Evolutionary conservation across 1,284 basidiomycete species (phyloP).

Genomic region (Rhodotorula sp.): DNA sequence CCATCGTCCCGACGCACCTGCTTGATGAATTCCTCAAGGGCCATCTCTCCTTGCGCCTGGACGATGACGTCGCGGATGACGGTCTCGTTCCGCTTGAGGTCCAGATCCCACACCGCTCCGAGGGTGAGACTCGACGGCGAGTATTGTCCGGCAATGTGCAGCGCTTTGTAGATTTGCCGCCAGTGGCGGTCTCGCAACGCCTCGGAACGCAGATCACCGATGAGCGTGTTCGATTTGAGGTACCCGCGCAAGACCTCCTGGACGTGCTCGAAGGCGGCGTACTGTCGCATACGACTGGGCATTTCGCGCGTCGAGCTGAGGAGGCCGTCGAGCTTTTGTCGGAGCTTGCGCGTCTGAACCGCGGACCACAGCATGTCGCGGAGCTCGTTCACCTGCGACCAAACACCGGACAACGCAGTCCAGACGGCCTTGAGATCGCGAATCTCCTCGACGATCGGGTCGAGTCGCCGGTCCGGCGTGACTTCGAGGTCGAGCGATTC

Average conservation of each 20-base stretch:
- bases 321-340: constrained; percentile 87
- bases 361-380: constrained; percentile 87
- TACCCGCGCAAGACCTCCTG: constrained; percentile 84
- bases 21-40: constrained; percentile 54
- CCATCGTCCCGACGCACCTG: constrained; percentile 54
- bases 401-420: constrained; percentile 96
- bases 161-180: constrained; percentile 94
- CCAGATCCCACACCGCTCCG: constrained; percentile 95
- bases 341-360: constrained; percentile 85
- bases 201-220: constrained; percentile 94
- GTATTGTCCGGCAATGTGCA: constrained; percentile 56
- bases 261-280: constrained; percentile 97
- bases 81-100: constrained; percentile 87
- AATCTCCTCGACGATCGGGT: constrained; percentile 91
- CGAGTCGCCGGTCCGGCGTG: constrained; percentile 82
- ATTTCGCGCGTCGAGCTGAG: constrained; percentile 92
- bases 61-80: constrained; percentile 91
- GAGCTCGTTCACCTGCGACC: constrained; percentile 88
- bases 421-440: constrained; percentile 96
- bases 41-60: constrained; percentile 90
- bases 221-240: constrained; percentile 83
- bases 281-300: constrained; percentile 98
- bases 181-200: constrained; percentile 97
- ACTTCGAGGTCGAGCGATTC: constrained; percentile 94
- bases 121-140: constrained; percentile 74